Conservation (phyloP, 225 moss, liverwort and hornwort genomes). For the Bryoerythrophyllum caledonicum region DNA sequence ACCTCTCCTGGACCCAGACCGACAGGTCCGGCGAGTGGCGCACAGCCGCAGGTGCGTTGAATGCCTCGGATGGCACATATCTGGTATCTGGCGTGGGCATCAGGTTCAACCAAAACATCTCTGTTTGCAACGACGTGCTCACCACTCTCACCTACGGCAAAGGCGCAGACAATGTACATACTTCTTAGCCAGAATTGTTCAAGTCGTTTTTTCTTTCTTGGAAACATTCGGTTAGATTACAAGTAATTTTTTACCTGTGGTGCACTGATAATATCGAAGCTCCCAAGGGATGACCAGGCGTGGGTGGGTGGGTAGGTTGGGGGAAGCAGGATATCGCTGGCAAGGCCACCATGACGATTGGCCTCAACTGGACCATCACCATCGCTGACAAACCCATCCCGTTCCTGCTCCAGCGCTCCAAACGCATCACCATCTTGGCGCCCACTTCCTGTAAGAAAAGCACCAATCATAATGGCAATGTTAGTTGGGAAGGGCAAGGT, state of each 20-base stretch:
- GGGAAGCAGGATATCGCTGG: conserved; percentile 50
- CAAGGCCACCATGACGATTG: conserved; percentile 40
- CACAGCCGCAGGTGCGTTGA: not conserved
- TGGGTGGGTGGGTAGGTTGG: conserved; percentile 43
- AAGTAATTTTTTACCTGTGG: no score
- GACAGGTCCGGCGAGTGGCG: conserved; percentile 29
- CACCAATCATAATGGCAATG: no score
- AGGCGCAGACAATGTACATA: conserved; percentile 38
- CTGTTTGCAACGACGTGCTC: conserved; percentile 36
- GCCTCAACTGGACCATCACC: conserved; percentile 37
- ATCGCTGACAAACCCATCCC: not conserved
- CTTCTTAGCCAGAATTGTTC: conserved; percentile 11
- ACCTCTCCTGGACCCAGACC: conserved; percentile 21
- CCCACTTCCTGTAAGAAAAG: conserved; percentile 31
- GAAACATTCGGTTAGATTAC: no score
- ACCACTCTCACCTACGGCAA: conserved; percentile 35
- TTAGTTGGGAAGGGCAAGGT: no score
- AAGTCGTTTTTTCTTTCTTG: no score
- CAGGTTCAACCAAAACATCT: conserved; percentile 35
- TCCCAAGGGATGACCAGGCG: conserved; percentile 29
- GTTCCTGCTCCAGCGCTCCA: not conserved
- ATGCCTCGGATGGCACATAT: conserved; percentile 4
- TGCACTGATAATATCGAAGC: not conserved
- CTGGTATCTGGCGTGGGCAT: conserved; percentile 39
- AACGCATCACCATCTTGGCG: conserved; percentile 40